Evolutionary conservation across 495 filamentous ascomycete genomes (phyloP).

Genomic region (Aspergillus cristatus): DNA sequence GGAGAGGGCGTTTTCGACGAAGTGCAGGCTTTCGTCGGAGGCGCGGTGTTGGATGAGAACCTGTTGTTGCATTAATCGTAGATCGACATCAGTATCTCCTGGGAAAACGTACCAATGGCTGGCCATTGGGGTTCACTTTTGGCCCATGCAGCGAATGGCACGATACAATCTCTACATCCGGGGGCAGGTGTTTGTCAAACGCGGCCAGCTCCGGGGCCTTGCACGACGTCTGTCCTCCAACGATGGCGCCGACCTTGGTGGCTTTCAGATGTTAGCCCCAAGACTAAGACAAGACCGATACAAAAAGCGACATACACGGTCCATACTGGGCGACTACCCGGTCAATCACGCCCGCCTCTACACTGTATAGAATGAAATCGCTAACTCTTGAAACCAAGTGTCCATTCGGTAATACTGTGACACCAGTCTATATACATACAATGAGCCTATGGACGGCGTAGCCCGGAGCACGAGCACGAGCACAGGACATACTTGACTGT

Average conservation of each 20-base stretch:
- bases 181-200: slow-evolving; percentile 80
- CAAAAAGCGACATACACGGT: slow-evolving; percentile 4
- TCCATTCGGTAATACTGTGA: slow-evolving; percentile 74
- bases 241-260: slow-evolving; percentile 86
- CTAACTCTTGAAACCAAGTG: slow-evolving; percentile 89
- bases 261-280: slow-evolving; percentile 45
- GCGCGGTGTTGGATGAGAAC: slow-evolving; percentile 89
- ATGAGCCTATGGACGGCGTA: slow-evolving; percentile 31
- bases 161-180: slow-evolving; percentile 87
- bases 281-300: too few relatives aligned
- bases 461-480: slow-evolving; percentile 22
- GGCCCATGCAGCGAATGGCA: slow-evolving; percentile 97
- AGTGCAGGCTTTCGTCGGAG: slow-evolving; percentile 61
- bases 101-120: slow-evolving; percentile 61
- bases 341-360: slow-evolving; percentile 86
- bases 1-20: slow-evolving; percentile 70
- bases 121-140: slow-evolving; percentile 73
- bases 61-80: too few relatives aligned
- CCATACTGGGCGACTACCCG: slow-evolving; percentile 77
- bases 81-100: too few relatives aligned
- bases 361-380: slow-evolving; percentile 96
- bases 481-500: slow-evolving; percentile 51
- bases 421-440: slow-evolving; percentile 36
- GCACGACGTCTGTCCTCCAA: slow-evolving; percentile 96
- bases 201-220: slow-evolving; percentile 94